These are phyloP conservation scores for Yamadazyma spencermartinsiae DNA, from an alignment of 1,139 yeast genomes.

Conservation along the genomic window DNA sequence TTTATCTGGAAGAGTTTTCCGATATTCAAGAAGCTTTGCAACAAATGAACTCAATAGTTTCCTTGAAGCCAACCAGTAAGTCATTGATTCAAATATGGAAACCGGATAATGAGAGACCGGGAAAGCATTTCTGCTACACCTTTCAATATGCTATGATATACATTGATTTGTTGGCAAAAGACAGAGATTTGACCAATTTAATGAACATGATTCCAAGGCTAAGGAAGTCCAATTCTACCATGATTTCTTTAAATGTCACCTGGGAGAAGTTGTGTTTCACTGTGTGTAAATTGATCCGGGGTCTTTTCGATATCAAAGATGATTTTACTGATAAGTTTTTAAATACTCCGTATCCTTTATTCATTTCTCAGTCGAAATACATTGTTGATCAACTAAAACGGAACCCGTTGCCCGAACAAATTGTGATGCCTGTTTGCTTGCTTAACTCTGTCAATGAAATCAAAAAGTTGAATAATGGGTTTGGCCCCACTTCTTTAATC, in stretches of 20 bases:
- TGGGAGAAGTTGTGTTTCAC: conserved; percentile 64
- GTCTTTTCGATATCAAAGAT: conserved; percentile 43
- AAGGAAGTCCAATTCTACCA: conserved; percentile 73
- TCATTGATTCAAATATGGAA: conserved; percentile 87
- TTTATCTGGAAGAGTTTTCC: conserved; percentile 54
- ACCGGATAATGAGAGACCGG: conserved; percentile 88
- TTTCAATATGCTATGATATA: conserved; percentile 67
- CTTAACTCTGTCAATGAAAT: conserved; percentile 61
- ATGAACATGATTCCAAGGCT: conserved; percentile 65
- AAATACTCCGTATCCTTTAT: conserved; percentile 49
- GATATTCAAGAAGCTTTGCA: conserved; percentile 57
- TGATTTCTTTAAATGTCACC: conserved; percentile 58
- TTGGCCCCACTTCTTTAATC: conserved; percentile 74
- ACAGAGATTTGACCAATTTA: conserved; percentile 60
- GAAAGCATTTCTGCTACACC: conserved; percentile 84
- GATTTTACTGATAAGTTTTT: conserved; percentile 56
- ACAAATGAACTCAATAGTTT: conserved; percentile 63
- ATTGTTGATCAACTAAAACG: conserved; percentile 29
- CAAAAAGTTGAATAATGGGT: conserved; percentile 75
- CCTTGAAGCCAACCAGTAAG: conserved; percentile 68
- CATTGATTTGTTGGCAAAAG: conserved; percentile 53
- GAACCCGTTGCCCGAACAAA: conserved; percentile 29
- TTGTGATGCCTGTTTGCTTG: conserved; percentile 37
- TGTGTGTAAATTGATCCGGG: conserved; percentile 50
- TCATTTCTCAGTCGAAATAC: conserved; percentile 38